These are phyloP conservation scores for Macadamia tetraphylla DNA, from an alignment of 164 flowering plant species.

Conservation along the genomic window DNA sequence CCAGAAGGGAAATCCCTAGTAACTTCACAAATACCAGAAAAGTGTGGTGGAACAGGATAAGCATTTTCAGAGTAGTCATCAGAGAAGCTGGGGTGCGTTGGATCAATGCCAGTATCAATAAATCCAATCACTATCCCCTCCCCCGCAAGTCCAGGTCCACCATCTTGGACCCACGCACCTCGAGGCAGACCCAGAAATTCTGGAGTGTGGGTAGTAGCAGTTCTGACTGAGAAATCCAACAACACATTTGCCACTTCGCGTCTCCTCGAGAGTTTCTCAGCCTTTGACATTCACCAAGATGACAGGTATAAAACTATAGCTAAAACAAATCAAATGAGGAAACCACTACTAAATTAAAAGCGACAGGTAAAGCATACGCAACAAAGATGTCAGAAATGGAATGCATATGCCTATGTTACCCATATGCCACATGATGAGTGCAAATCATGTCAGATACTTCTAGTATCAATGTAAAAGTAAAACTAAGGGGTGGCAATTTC, in stretches of 20 bases:
- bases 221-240: slow-evolving; percentile 87
- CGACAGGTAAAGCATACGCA: no score
- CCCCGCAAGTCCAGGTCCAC: slow-evolving; percentile 85
- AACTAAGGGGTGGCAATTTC: no score
- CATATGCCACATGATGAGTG: no score
- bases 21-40: slow-evolving; percentile 91
- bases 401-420: no score
- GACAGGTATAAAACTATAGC: not conserved
- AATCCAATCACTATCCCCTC: slow-evolving; percentile 91
- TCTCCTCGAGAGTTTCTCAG: slow-evolving; percentile 68
- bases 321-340: no score
- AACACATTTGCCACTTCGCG: slow-evolving; percentile 83
- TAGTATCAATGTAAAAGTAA: no score
- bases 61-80: slow-evolving; percentile 42
- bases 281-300: slow-evolving; percentile 41
- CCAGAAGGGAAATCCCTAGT: slow-evolving; percentile 94
- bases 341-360: no score
- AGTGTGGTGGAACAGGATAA: slow-evolving; percentile 71
- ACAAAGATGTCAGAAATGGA: no score
- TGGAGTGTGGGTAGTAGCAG: slow-evolving; percentile 93
- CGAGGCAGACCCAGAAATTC: slow-evolving; percentile 86
- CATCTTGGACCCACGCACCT: slow-evolving; percentile 88
- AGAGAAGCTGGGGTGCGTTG: slow-evolving; percentile 86
- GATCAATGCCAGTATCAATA: slow-evolving; percentile 96
- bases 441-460: no score